Conservation (phyloP, 352 stramenopile species). For the Peronospora farinosa region DNA sequence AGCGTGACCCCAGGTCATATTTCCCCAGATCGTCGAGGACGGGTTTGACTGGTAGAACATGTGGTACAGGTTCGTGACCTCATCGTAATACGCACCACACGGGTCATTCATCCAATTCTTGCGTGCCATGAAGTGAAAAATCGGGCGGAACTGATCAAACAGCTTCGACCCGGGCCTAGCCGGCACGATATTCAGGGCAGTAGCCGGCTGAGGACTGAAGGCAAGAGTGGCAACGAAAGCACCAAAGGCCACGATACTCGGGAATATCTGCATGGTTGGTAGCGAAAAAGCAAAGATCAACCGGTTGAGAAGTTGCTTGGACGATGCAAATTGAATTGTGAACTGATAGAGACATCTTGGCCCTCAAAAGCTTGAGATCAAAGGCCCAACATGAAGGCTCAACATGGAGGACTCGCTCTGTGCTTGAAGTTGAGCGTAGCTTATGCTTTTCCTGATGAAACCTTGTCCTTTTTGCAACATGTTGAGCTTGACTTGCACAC, state of each 20-base stretch:
- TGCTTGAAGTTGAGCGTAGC: too few relatives aligned
- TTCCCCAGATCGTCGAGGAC: conserved; percentile 49
- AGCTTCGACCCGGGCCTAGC: conserved; percentile 12
- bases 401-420: too few relatives aligned
- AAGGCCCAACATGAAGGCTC: too few relatives aligned
- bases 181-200: conserved; percentile 7
- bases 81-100: conserved; percentile 67
- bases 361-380: too few relatives aligned
- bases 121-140: conserved; percentile 53
- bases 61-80: conserved; percentile 55
- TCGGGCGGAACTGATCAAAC: conserved; percentile 50
- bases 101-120: conserved; percentile 85
- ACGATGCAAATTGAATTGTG: too few relatives aligned
- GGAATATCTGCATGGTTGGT: conserved; percentile 22
- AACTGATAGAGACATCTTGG: too few relatives aligned
- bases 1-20: conserved; percentile 77
- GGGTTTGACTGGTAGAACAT: conserved; percentile 79
- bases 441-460: too few relatives aligned
- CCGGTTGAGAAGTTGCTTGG: too few relatives aligned
- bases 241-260: conserved; percentile 16
- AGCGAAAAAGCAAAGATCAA: too few relatives aligned
- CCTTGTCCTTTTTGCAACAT: too few relatives aligned
- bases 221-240: conserved; percentile 11
- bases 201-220: conserved; percentile 9
- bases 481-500: too few relatives aligned